phyloP scores from a whole-genome alignment of 148 eudicot species.

The Diospyros kaki region DNA sequence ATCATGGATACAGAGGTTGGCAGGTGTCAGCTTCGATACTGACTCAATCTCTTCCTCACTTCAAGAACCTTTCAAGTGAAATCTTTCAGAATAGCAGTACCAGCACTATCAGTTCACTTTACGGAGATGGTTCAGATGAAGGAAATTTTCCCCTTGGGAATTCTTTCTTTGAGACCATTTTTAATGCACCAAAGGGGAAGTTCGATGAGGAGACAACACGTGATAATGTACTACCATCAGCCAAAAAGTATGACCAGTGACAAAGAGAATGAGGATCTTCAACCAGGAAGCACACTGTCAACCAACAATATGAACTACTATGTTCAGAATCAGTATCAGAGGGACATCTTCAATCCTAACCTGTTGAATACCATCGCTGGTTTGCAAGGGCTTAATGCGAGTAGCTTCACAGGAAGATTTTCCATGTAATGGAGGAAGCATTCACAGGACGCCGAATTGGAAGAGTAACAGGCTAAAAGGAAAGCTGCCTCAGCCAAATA shows the following conservation, averaged over 20 bases:
- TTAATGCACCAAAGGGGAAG: background rate
- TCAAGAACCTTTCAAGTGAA: constrained; percentile 4
- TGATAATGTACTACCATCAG: constrained; percentile 5
- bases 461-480: background rate
- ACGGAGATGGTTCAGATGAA: background rate
- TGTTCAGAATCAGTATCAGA: constrained; percentile 10
- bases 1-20: background rate
- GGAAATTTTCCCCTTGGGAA: background rate
- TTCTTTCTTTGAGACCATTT: constrained; percentile 10
- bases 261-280: background rate
- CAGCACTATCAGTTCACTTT: background rate
- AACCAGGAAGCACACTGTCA: background rate
- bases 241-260: background rate
- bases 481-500: background rate
- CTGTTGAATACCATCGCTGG: constrained; percentile 10
- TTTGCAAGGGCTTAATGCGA: constrained; percentile 8
- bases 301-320: background rate
- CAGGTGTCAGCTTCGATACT: background rate
- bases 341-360: constrained; percentile 11
- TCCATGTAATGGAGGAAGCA: constrained; percentile 3
- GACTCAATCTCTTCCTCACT: constrained; percentile 9
- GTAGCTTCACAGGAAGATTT: constrained; percentile 3
- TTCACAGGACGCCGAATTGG: background rate
- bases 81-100: background rate
- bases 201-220: background rate